Evolutionary conservation across 192 early-diverging fungal species (phyloP).

Genomic region (Backusella psychrophila): DNA sequence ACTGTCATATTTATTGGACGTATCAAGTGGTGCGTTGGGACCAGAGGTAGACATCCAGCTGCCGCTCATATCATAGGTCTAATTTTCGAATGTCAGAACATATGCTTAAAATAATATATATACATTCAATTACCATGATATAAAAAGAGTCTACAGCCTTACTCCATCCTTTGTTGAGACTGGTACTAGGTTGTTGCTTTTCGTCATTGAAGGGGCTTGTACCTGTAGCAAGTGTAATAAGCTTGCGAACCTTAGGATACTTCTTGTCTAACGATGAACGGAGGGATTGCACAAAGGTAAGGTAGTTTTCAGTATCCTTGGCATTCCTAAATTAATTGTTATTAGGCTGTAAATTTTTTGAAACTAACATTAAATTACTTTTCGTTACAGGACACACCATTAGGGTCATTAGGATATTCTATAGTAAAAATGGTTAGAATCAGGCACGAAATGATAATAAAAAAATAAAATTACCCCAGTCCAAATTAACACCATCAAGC

Average conservation of each 20-base stretch:
- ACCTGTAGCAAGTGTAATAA: constrained; percentile 39
- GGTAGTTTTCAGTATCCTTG: constrained; percentile 41
- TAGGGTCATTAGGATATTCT: constrained; percentile 36
- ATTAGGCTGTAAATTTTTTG: neutral
- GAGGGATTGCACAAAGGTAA: constrained; percentile 32
- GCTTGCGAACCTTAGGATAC: constrained; percentile 19
- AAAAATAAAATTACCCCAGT: constrained; percentile 47
- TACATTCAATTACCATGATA: constrained; percentile 16
- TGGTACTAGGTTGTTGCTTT: constrained; percentile 16
- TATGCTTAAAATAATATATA: neutral
- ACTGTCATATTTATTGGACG: neutral
- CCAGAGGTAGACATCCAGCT: constrained; percentile 27
- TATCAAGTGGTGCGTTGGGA: constrained; percentile 29
- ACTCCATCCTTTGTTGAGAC: constrained; percentile 18
- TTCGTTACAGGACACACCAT: constrained; percentile 36
- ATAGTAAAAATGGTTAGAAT: neutral
- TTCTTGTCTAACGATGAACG: constrained; percentile 21
- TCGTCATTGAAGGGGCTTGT: constrained; percentile 32
- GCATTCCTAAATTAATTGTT: constrained; percentile 13
- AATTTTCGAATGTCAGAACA: neutral
- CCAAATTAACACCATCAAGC: constrained; percentile 63
- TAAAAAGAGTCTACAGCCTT: constrained; percentile 20
- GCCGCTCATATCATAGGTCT: constrained; percentile 30
- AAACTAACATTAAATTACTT: constrained; percentile 14
- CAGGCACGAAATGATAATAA: constrained; percentile 37